Percentiles rank a stretch among this genome's conserved stretches.
These are phyloP conservation scores for Mitragyna speciosa DNA, from an alignment of 257 asterid genomes.

Conservation along the genomic window DNA sequence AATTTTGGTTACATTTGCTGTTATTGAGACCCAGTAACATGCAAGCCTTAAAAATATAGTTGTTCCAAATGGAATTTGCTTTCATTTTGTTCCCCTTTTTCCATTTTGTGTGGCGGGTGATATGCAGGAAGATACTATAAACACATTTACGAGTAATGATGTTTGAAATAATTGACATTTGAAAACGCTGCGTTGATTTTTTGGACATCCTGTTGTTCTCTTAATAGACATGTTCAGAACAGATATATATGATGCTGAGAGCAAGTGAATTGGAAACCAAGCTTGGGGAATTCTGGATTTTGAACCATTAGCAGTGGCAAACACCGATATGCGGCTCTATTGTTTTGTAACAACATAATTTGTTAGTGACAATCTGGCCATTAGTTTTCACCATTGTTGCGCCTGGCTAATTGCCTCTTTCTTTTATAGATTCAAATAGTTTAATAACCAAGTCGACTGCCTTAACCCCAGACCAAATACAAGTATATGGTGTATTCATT, in stretches of 20 bases:
- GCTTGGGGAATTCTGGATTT: not conserved
- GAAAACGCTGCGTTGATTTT: not conserved
- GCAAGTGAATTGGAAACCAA: slow-evolving; percentile 32
- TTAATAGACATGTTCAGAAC: slow-evolving; percentile 35
- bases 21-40: not conserved
- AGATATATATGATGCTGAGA: slow-evolving; percentile 40
- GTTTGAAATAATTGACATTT: not conserved
- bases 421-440: not conserved
- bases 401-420: not conserved
- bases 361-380: not conserved
- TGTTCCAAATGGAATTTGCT: too few relatives aligned
- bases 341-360: not conserved
- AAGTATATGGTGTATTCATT: not conserved
- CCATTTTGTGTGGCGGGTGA: not conserved
- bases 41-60: not conserved
- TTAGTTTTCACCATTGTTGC: not conserved
- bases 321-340: not conserved
- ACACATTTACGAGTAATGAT: not conserved
- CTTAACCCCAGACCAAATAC: too few relatives aligned
- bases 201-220: slow-evolving; percentile 14
- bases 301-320: not conserved
- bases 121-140: not conserved
- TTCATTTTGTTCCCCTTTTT: too few relatives aligned
- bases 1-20: not conserved
- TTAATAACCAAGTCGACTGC: not conserved